Evolutionary conservation across 108 stramenopile species (phyloP), one percentile per base, ranked within the genome.

Genomic region (Conticribra weissflogii): DNA sequence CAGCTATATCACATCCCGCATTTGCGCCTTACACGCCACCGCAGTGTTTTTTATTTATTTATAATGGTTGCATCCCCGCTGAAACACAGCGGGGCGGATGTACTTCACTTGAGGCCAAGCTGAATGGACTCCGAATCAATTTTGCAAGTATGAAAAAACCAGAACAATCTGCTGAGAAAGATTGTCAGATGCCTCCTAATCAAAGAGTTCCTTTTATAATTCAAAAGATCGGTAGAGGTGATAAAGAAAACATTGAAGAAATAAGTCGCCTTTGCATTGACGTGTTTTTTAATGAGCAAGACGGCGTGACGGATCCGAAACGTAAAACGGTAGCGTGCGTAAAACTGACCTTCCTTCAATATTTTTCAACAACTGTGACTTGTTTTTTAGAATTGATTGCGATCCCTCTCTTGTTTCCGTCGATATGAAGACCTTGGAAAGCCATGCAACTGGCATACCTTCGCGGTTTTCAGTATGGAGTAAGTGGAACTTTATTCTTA

Each of bases 221-320:
- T 58, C 72, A 88, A 63, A 64, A 71, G 41, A 74, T 88, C 52
- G 72, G 82, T 17, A 62, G 67, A 30, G 66, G 61, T 1, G 49
- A 63, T n/a, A 79, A 76, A 23, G 51, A 49, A 50, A 74, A 83
- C 51, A 77, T 68, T 12, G 71, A 76, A 5, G 81, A 82, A 34
- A 71, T 90, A 22, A 69, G 80, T 14, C 59, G 82, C 28, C 52
- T 90, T 58, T 87, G 86, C 47, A 83, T 90, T 29, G 81, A 82
- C 62, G 89, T 90, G 17, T 90, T 90, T 76, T 90, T 90, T 73
- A 85, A 90, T 57, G 83, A 82, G 24, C 57, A 79, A 31, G 52
- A 62, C 46, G 55, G 32, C 30, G 59, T 41, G 12, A 41, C 36
- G 12, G 36, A 41, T 41, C 36, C 36, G 8, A 12, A 41, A 41